Base-by-base conservation (phyloP, 257 asterid species). In the Gynochthodes officinalis region DNA sequence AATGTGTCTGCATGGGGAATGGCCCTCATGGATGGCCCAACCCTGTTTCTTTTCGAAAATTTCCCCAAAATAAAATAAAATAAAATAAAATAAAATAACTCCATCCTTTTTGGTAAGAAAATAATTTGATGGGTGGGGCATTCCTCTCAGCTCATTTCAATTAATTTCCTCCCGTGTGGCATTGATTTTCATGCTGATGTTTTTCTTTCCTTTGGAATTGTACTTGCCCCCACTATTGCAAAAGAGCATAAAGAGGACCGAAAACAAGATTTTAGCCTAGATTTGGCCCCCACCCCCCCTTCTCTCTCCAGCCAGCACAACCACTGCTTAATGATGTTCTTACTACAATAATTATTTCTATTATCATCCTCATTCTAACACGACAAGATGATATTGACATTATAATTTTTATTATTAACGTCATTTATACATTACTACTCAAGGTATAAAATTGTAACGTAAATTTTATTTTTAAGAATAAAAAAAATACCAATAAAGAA, bases 101-200 rank as follows among this genome's bases (percentile, higher is more conserved):
- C 30, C 30, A 9, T 8, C 69, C 4, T 5, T 40, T 6, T 12
- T 67, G 40, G 25, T 58, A 48, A 50, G n/a, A 40, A 59, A 78
- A 72, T 50, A 42, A 78, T 69, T 60, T 78, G 39, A 64, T 63
- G 40, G 82, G 13, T 40, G 76, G 55, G 66, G 57, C n/a, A 21
- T 23, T 12, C n/a, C 69, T 59, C 78, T 73, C 62, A 23, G 54
- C 54, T 40, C 14, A 3, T 73, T 73, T 75, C 67, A 15, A 42
- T 50, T 64, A 67, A 70, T 49, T 16, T 64, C 63, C 76, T 71
- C 77, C 70, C 80, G 77, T 71, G 75, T 75, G 84, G 64, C 80
- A 55, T 77, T 77, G 73, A 74, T 81, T 72, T 81, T 81, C 76
- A 73, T 73, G 82, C 80, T 83, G 78, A 77, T 77, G 69, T 71